A percentile compares a stretch with the other conserved stretches of the same genome.
phyloP scores from a whole-genome alignment of 768 basidiomycete species.

The Lactifluus echinatus region DNA sequence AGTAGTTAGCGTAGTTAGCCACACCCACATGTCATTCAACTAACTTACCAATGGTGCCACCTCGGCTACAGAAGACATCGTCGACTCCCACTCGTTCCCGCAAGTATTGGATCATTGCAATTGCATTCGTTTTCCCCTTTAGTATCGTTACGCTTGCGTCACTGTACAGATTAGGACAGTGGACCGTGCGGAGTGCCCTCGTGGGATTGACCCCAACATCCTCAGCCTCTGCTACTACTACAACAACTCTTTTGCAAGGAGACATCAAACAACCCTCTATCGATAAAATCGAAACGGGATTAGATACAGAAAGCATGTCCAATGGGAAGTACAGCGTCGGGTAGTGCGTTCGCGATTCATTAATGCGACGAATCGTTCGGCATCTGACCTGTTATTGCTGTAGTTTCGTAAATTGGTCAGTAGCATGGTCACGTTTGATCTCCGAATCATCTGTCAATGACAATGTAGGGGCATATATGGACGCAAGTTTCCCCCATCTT shows the following conservation, averaged over 20 bases:
- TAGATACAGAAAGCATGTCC: conserved; percentile 29
- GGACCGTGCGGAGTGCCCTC: conserved; percentile 1
- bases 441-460: neutral
- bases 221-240: neutral
- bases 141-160: conserved; percentile 12
- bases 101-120: conserved; percentile 3
- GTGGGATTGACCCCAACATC: neutral
- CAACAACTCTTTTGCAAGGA: neutral
- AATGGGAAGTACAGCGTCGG: conserved; percentile 63
- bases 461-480: conserved; percentile 84
- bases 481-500: conserved; percentile 79
- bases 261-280: neutral
- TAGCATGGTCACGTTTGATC: conserved; percentile 3
- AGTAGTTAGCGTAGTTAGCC: too few relatives aligned
- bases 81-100: neutral
- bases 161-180: too few relatives aligned
- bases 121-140: conserved; percentile 4
- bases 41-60: too few relatives aligned
- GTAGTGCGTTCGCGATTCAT: conserved; percentile 46
- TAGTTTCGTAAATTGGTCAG: too few relatives aligned
- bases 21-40: conserved; percentile 15
- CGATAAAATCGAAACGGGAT: conserved; percentile 11
- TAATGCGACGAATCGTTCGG: neutral
- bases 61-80: conserved; percentile 5
- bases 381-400: neutral